Evolutionary conservation across 139 green algal species (phyloP).

Genomic region (Coccomyxa sp.): DNA sequence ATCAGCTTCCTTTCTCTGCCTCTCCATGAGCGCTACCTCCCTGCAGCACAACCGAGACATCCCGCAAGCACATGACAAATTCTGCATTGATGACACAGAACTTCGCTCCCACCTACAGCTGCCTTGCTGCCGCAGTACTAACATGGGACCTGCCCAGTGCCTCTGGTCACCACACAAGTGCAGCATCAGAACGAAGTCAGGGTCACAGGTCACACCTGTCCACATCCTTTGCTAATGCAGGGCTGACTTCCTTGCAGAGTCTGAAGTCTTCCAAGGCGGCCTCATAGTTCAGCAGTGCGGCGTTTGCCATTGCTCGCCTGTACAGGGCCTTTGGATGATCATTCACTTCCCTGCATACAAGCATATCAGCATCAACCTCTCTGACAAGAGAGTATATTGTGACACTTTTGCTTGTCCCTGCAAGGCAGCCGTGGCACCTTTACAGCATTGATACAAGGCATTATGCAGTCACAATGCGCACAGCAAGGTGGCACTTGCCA

Average conservation of each 20-base stretch:
- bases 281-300: slow-evolving; percentile 50
- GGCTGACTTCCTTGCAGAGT: slow-evolving; percentile 29
- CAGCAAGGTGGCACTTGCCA: not conserved
- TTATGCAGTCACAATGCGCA: not conserved
- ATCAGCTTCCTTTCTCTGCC: slow-evolving; percentile 12
- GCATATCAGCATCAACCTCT: not conserved
- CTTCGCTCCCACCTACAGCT: not conserved
- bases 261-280: slow-evolving; percentile 41
- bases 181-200: not conserved
- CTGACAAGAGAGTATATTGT: not conserved
- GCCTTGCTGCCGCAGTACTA: not conserved
- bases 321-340: slow-evolving; percentile 38
- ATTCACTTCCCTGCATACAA: slow-evolving; percentile 5
- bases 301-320: slow-evolving; percentile 26
- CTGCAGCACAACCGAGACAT: not conserved
- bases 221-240: slow-evolving; percentile 18
- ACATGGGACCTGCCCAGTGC: not conserved
- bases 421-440: not conserved
- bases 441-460: not conserved
- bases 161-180: not conserved
- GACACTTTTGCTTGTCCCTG: not conserved
- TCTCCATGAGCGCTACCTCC: not conserved
- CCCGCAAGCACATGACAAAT: not conserved
- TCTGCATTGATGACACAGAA: not conserved
- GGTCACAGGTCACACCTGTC: not conserved